Base-by-base conservation (phyloP, 2,329 filamentous ascomycete genomes). In the Aspergillus neotritici region DNA sequence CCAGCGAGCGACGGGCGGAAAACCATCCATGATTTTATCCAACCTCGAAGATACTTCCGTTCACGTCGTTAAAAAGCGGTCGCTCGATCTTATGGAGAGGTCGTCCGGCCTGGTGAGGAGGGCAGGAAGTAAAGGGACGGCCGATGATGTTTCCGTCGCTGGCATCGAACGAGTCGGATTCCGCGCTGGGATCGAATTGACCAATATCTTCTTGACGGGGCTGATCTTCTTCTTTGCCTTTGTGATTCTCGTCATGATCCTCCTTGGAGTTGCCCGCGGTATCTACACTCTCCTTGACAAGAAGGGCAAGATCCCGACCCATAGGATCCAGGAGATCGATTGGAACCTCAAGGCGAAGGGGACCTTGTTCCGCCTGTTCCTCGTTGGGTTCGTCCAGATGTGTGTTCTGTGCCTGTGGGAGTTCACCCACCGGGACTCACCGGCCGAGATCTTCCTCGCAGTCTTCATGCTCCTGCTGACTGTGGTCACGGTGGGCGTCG, bases 261-360 rank as follows among this genome's bases (percentile, higher is more conserved):
- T 79, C 37, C 85, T 95, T 15, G 73, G 80, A 25, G 66, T 80
- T n/a, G 93, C 93, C 77, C 94, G 94, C 71, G 83, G 77, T 43
- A 67, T 84, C 52, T 87, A 84, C 63, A 88, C 94, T 64, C 63
- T 85, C 37, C 79, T 84, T 8, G 81, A 82, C 53, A 87, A 80
- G 70, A 74, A 79, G 48, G 80, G 80, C 56, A 84, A 80, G 75
- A 87, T 94, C 73, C 85, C 86, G 67, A 74, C 74, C 41, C 84
- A 94, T 62, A 88, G 86, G 55, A 94, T 94, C 67, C 75, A 84
- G 52, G 89, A 95, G 56, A 94, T 95, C 56, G 88, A 87, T 53
- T 96, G 91, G 89, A 82, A 83, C 50, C 89, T 88, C n/a, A 84
- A 95, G 3, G 77, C 94, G 60, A 94, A 94, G 74, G 90, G 90